Conservation (phyloP, 1,284 basidiomycete species). For the Takashimella koratensis region DNA sequence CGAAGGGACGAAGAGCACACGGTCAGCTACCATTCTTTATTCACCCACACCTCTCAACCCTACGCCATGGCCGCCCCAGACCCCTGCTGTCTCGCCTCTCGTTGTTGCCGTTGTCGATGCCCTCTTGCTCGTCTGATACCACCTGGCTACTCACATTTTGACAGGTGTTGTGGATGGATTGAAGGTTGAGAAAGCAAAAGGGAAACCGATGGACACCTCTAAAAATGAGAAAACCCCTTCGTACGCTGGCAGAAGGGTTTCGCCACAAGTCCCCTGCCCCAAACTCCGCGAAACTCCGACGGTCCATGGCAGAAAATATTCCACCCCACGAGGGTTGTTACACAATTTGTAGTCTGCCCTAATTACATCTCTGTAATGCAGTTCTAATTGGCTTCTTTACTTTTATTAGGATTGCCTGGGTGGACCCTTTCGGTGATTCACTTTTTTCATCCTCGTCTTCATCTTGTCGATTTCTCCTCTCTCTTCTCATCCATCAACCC, state of each 20-base stretch:
- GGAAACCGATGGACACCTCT: conserved; percentile 3
- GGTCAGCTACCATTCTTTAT: conserved; percentile 11
- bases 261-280: neutral
- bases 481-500: conserved; percentile 1
- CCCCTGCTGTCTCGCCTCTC: too few relatives aligned
- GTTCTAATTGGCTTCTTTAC: too few relatives aligned
- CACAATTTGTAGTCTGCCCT: too few relatives aligned
- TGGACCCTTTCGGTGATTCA: too few relatives aligned
- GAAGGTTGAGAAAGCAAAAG: neutral
- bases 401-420: too few relatives aligned
- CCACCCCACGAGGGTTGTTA: neutral
- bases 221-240: neutral
- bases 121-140: too few relatives aligned
- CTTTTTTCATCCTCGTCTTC: too few relatives aligned
- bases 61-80: neutral
- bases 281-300: conserved; percentile 41
- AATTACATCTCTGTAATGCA: too few relatives aligned
- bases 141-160: conserved; percentile 35
- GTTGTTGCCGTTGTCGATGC: too few relatives aligned
- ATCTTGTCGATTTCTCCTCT: conserved; percentile 5
- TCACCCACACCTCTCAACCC: neutral
- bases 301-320: too few relatives aligned
- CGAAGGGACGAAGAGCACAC: conserved; percentile 6
- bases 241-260: neutral
- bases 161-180: conserved; percentile 3